Evolutionary conservation across 2,329 filamentous ascomycete species (phyloP).

Genomic region (Ramularia endophylla): DNA sequence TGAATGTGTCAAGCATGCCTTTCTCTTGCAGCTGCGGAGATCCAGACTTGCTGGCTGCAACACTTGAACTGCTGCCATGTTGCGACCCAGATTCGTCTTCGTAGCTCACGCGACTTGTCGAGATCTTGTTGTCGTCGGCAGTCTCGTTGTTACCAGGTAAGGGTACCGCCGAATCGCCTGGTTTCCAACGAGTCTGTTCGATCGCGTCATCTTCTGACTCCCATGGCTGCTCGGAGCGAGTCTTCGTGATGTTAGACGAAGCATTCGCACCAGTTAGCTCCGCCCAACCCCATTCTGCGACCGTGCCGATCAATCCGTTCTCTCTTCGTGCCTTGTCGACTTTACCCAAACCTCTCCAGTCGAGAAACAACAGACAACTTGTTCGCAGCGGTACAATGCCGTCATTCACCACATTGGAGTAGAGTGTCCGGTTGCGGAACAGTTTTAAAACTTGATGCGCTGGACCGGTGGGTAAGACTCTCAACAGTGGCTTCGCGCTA

Average conservation of each 20-base stretch:
- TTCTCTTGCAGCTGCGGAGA: slow-evolving; percentile 23
- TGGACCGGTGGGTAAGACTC: slow-evolving; percentile 85
- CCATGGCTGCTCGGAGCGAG: slow-evolving; percentile 16
- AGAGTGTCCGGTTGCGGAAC: slow-evolving; percentile 86
- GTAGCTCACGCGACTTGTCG: slow-evolving; percentile 24
- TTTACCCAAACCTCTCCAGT: slow-evolving; percentile 89
- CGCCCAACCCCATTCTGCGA: slow-evolving; percentile 91
- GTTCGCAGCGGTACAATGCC: slow-evolving; percentile 93
- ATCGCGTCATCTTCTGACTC: slow-evolving; percentile 23
- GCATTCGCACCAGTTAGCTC: slow-evolving; percentile 71
- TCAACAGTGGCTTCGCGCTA: slow-evolving; percentile 78
- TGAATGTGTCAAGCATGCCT: slow-evolving; percentile 48
- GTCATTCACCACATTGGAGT: slow-evolving; percentile 97
- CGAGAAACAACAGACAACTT: slow-evolving; percentile 91
- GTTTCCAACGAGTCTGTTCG: slow-evolving; percentile 21
- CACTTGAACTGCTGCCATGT: slow-evolving; percentile 25
- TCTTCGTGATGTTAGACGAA: slow-evolving; percentile 44
- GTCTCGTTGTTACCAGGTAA: slow-evolving; percentile 62
- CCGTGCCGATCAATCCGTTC: slow-evolving; percentile 84
- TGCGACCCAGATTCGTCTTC: slow-evolving; percentile 40
- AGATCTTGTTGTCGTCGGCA: slow-evolving; percentile 49
- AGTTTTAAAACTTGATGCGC: slow-evolving; percentile 81
- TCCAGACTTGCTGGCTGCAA: slow-evolving; percentile 3
- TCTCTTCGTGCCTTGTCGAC: slow-evolving; percentile 93
- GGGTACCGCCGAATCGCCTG: slow-evolving; percentile 51